These are phyloP conservation scores for Pichia cephalocereana DNA, from an alignment of 805 yeast genomes.

Conservation along the genomic window DNA sequence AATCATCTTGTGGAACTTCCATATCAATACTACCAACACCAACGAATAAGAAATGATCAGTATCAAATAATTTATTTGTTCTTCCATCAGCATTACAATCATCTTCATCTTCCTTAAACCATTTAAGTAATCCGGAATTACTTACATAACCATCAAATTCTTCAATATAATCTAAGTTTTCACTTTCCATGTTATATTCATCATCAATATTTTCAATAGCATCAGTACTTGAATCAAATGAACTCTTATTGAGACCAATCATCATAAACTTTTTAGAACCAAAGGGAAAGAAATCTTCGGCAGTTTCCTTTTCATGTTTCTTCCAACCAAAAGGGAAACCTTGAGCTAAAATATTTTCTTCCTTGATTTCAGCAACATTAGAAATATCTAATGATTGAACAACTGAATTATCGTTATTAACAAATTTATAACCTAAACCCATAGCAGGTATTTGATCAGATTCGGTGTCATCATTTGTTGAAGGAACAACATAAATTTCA, in stretches of 20 bases:
- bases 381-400: conserved; percentile 1
- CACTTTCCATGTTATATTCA: not conserved
- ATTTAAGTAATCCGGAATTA: not conserved
- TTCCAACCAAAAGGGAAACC: conserved; percentile 24
- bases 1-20: not conserved
- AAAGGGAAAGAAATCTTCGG: conserved; percentile 16
- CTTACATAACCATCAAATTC: not conserved
- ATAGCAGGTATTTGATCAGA: not conserved
- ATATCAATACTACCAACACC: conserved; percentile 19
- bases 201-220: not conserved
- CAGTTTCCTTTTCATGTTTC: conserved; percentile 11
- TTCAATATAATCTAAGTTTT: not conserved
- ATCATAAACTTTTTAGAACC: conserved; percentile 20
- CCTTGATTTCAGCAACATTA: conserved; percentile 13
- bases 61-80: conserved; percentile 12
- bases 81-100: conserved; percentile 10
- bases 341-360: conserved; percentile 18
- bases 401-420: conserved; percentile 6
- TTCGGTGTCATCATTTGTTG: not conserved
- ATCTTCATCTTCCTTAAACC: conserved; percentile 11
- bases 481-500: conserved; percentile 19
- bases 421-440: conserved; percentile 11
- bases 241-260: conserved; percentile 13
- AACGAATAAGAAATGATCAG: conserved; percentile 21
- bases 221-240: not conserved